phyloP scores from a whole-genome alignment of 2,329 filamentous ascomycete species.

The Paraphaeosphaeria minitans region DNA sequence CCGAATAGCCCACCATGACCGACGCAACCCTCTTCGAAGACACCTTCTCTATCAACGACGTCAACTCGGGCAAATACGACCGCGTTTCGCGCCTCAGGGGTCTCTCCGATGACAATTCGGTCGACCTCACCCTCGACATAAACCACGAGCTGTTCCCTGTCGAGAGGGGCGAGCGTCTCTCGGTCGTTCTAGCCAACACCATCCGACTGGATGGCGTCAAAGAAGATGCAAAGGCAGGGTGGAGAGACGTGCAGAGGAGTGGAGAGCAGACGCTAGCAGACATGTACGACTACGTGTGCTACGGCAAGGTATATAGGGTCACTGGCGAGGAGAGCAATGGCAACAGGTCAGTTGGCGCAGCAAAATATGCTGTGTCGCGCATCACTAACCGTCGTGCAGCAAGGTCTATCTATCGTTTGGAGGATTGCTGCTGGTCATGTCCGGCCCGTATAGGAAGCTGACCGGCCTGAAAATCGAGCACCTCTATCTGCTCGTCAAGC shows the following conservation, averaged over 20 bases:
- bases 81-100: conserved; percentile 85
- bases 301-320: conserved; percentile 88
- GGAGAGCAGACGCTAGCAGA: conserved; percentile 66
- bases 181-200: conserved; percentile 82
- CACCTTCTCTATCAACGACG: conserved; percentile 78
- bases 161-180: conserved; percentile 73
- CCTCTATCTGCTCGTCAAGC: conserved; percentile 92
- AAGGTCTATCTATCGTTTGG: conserved; percentile 95
- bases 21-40: conserved; percentile 95
- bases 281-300: conserved; percentile 85
- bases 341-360: conserved; percentile 68
- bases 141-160: conserved; percentile 92
- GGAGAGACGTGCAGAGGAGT: conserved; percentile 66
- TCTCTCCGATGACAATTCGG: conserved; percentile 76
- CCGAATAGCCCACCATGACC: conserved; percentile 59
- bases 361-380: conserved; percentile 1
- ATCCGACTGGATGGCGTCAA: conserved; percentile 83
- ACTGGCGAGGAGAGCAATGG: conserved; percentile 73
- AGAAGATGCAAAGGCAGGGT: conserved; percentile 59
- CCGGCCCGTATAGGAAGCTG: conserved; percentile 95
- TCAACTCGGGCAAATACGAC: conserved; percentile 91
- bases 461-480: conserved; percentile 90
- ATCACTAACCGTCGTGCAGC: conserved; percentile 56
- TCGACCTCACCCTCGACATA: conserved; percentile 84
- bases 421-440: conserved; percentile 84